Percentiles rank a stretch among this genome's conserved stretches.
These are phyloP conservation scores for Lepiota brunneoincarnata DNA, from an alignment of 768 basidiomycete genomes.

Conservation along the genomic window DNA sequence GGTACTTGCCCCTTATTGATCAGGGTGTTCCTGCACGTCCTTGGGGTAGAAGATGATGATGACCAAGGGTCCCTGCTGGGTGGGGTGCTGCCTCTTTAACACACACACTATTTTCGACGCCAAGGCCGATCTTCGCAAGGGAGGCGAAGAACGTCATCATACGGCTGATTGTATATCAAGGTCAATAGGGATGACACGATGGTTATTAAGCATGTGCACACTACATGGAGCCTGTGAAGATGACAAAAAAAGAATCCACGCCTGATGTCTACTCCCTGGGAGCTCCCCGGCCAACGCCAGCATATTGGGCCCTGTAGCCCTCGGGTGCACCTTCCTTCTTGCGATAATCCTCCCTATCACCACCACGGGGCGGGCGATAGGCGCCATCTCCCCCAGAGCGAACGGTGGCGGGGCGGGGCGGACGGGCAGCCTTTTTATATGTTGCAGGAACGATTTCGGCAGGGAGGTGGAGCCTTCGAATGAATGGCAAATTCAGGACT, in stretches of 20 bases:
- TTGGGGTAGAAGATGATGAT: too few relatives aligned
- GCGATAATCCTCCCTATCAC: constrained; percentile 88
- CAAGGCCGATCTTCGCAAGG: too few relatives aligned
- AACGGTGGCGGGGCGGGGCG: constrained; percentile 75
- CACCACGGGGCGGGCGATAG: constrained; percentile 86
- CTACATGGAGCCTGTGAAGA: constrained; percentile 13
- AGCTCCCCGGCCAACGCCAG: constrained; percentile 86
- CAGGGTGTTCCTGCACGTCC: too few relatives aligned
- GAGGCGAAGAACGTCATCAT: background rate
- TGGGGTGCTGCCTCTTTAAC: too few relatives aligned
- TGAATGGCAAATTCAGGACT: background rate
- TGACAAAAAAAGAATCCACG: constrained; percentile 1
- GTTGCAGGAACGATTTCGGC: constrained; percentile 95
- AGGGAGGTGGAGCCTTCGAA: constrained; percentile 88
- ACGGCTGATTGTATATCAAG: background rate
- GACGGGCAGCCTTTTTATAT: constrained; percentile 94
- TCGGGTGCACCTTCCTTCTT: constrained; percentile 89
- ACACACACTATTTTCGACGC: constrained; percentile 18
- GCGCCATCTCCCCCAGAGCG: constrained; percentile 74
- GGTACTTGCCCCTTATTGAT: too few relatives aligned
- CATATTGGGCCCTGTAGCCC: constrained; percentile 87
- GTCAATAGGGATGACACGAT: constrained; percentile 9
- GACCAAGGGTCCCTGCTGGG: too few relatives aligned
- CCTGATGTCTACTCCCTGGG: constrained; percentile 58
- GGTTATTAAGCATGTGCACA: constrained; percentile 23